phyloP scores from a whole-genome alignment of 805 yeast species.

The Lachancea sp. region DNA sequence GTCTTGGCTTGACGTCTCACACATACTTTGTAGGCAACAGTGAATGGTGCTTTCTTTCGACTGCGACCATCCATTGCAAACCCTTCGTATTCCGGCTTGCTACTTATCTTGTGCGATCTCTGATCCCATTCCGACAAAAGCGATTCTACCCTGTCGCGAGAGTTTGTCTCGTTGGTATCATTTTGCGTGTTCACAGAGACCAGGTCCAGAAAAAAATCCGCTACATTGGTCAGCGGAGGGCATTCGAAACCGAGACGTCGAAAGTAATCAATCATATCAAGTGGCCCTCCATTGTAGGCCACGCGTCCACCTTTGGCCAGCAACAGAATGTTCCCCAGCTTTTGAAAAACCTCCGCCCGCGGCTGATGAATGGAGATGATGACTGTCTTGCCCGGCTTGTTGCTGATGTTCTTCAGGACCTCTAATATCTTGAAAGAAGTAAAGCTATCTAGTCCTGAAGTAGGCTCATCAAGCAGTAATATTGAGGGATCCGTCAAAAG shows the following conservation, averaged over 20 bases:
- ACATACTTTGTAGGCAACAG: conserved; percentile 34
- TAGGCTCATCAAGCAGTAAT: conserved; percentile 77
- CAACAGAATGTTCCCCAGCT: conserved; percentile 65
- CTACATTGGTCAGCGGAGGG: conserved; percentile 59
- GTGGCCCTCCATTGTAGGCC: conserved; percentile 57
- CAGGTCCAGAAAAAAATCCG: conserved; percentile 68
- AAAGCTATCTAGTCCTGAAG: conserved; percentile 79
- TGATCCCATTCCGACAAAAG: conserved; percentile 37
- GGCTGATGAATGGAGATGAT: conserved; percentile 84
- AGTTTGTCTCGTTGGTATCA: conserved; percentile 35
- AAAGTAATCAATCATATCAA: conserved; percentile 44
- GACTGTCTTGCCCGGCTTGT: conserved; percentile 54
- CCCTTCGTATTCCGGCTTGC: conserved; percentile 12
- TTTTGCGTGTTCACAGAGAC: conserved; percentile 52
- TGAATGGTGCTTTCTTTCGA: conserved; percentile 17
- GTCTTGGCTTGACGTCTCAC: conserved; percentile 33
- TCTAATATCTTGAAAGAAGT: conserved; percentile 64
- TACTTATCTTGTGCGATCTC: conserved; percentile 1
- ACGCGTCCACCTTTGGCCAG: conserved; percentile 69
- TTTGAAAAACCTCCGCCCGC: conserved; percentile 53
- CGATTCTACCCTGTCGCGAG: conserved; percentile 36
- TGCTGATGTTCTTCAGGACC: conserved; percentile 51
- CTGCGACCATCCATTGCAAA: conserved; percentile 13
- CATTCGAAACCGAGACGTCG: conserved; percentile 44
- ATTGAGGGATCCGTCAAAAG: conserved; percentile 65